phyloP scores from a whole-genome alignment of 2,329 filamentous ascomycete genomes.

The Scorias spongiosa region DNA sequence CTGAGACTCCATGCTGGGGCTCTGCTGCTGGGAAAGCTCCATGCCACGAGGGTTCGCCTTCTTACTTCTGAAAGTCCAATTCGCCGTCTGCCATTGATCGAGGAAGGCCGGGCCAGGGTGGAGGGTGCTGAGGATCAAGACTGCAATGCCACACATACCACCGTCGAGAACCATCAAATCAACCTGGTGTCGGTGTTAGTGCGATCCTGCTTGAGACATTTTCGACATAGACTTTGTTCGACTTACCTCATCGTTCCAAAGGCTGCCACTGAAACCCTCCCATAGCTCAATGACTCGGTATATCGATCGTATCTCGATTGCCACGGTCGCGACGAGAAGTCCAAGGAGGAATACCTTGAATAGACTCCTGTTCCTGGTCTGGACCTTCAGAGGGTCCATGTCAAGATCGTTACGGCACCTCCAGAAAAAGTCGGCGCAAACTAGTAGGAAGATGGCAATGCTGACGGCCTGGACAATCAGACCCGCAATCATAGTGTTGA shows the following conservation, averaged over 20 bases:
- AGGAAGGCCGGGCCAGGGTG: conserved; percentile 29
- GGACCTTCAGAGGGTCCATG: conserved; percentile 7
- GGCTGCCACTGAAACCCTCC: conserved; percentile 44
- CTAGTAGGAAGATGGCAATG: conserved; percentile 29
- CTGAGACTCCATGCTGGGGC: background rate
- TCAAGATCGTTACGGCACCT: conserved; percentile 4
- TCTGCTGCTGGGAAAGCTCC: background rate
- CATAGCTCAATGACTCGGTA: conserved; percentile 53
- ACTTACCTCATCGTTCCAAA: conserved; percentile 34
- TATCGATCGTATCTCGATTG: conserved; percentile 47
- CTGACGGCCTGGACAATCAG: conserved; percentile 41
- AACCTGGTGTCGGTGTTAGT: background rate
- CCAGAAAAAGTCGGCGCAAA: conserved; percentile 21
- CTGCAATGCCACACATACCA: conserved; percentile 36
- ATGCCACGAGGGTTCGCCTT: background rate
- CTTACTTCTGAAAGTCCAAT: conserved; percentile 10
- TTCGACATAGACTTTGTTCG: background rate
- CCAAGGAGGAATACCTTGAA: conserved; percentile 41
- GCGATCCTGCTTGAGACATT: no score
- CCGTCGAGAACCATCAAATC: conserved; percentile 38
- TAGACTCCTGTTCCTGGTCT: conserved; percentile 25
- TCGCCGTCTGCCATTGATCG: conserved; percentile 10
- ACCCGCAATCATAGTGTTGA: conserved; percentile 42
- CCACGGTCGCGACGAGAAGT: conserved; percentile 39
- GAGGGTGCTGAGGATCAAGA: conserved; percentile 29